phyloP scores from a whole-genome alignment of 345 rosid genomes.

The Eucalyptus pauciflora region DNA sequence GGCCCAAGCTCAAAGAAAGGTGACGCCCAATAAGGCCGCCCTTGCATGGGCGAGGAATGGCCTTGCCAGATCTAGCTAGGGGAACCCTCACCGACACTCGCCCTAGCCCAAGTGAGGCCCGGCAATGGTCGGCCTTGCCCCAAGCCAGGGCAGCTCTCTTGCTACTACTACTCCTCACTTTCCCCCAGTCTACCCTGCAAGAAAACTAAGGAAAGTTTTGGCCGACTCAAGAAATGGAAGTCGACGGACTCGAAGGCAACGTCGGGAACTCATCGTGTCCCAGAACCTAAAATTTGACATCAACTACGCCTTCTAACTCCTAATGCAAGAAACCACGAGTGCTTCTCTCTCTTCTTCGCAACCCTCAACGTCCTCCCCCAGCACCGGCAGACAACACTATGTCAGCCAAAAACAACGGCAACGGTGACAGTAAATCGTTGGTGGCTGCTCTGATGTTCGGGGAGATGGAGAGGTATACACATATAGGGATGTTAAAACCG shows the following conservation, averaged over 20 bases:
- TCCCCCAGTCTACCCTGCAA: neutral
- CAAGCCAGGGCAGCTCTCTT: neutral
- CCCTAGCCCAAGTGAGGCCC: neutral
- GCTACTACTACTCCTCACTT: neutral
- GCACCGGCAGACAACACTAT: neutral
- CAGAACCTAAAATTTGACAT: neutral
- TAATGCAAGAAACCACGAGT: neutral
- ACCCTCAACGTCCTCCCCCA: neutral
- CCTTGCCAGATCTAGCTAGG: rapidly evolving
- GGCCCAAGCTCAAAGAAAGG: too few relatives aligned
- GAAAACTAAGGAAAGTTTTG: neutral
- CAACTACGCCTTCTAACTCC: neutral
- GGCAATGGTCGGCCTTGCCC: neutral
- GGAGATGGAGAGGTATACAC: neutral
- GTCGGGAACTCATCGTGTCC: neutral
- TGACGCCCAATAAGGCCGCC: rapidly evolving
- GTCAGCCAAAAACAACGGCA: neutral
- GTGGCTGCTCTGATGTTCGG: neutral
- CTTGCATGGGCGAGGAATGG: neutral
- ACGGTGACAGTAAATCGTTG: neutral
- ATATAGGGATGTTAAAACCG: too few relatives aligned
- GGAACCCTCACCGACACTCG: neutral
- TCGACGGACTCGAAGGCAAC: neutral
- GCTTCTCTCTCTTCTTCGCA: neutral
- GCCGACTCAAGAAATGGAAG: neutral